Conservation (phyloP, 768 basidiomycete genomes). For the Pholiota conissans region DNA sequence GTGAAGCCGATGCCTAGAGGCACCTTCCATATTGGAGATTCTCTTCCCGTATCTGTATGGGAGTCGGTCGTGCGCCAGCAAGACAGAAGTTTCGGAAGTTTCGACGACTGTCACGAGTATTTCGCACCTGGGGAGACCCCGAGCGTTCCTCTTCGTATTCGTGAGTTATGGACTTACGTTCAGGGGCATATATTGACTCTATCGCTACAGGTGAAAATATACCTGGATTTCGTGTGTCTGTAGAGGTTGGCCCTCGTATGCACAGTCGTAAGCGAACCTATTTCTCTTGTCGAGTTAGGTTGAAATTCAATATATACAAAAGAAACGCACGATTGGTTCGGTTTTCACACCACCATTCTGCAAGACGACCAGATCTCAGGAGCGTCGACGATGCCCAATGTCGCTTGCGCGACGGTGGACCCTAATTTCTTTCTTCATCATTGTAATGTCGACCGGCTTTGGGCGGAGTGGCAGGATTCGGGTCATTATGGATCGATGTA, state of each 20-base stretch:
- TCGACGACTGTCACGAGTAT: constrained; percentile 7
- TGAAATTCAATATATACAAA: not conserved
- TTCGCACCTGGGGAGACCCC: not conserved
- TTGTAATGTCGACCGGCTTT: constrained; percentile 13
- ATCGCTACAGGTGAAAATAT: constrained; percentile 4
- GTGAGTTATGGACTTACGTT: not conserved
- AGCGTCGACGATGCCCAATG: constrained; percentile 11
- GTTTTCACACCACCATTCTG: constrained; percentile 14
- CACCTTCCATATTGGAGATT: constrained; percentile 4
- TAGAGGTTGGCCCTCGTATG: constrained; percentile 12
- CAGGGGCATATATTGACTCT: not conserved
- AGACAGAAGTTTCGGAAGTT: constrained; percentile 7
- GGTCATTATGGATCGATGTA: constrained; percentile 13
- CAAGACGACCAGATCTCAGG: constrained; percentile 10
- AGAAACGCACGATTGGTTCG: constrained; percentile 17
- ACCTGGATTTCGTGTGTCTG: constrained; percentile 10
- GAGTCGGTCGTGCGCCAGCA: not conserved
- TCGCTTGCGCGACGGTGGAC: constrained; percentile 5
- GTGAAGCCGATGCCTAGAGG: not conserved
- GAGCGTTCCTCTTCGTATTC: not conserved
- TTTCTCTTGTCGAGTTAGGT: not conserved
- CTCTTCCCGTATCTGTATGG: not conserved
- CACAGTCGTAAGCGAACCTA: constrained; percentile 12
- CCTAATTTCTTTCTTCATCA: constrained; percentile 14
- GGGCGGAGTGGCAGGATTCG: constrained; percentile 15